These are phyloP conservation scores for Clonostachys byssicola DNA, from an alignment of 2,329 filamentous ascomycete species.

Conservation along the genomic window DNA sequence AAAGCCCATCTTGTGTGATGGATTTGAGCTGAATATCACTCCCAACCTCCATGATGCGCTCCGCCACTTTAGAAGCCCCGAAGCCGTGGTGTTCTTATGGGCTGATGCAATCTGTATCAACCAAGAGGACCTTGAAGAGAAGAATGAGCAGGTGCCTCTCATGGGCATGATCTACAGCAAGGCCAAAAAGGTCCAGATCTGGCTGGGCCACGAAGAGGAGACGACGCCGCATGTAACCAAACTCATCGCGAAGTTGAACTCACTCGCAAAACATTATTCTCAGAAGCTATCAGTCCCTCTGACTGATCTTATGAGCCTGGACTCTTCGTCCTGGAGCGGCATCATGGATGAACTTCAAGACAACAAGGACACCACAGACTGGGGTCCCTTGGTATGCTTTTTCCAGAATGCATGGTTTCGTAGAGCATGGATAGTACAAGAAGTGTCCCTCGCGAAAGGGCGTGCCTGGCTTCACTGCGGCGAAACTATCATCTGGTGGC, in stretches of 20 bases:
- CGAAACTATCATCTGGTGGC: background rate
- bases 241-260: background rate
- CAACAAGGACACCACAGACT: background rate
- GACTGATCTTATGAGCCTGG: background rate
- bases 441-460: background rate
- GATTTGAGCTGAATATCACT: background rate
- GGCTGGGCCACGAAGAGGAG: background rate
- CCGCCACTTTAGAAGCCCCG: background rate
- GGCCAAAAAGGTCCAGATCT: slow-evolving; percentile 1
- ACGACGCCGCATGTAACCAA: background rate
- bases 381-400: background rate
- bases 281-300: background rate
- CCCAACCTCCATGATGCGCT: background rate
- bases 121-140: slow-evolving; percentile 9
- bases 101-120: slow-evolving; percentile 17
- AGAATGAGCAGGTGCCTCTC: slow-evolving; percentile 10
- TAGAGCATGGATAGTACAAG: background rate
- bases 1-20: background rate
- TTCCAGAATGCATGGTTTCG: background rate
- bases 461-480: background rate
- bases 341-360: background rate
- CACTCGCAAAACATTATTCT: background rate
- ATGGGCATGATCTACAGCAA: slow-evolving; percentile 13
- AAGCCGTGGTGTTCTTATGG: slow-evolving; percentile 6
- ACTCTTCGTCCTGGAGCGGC: background rate